These are phyloP conservation scores for Fusarium sp. DNA, from an alignment of 2,329 filamentous ascomycete genomes.

Conservation along the genomic window DNA sequence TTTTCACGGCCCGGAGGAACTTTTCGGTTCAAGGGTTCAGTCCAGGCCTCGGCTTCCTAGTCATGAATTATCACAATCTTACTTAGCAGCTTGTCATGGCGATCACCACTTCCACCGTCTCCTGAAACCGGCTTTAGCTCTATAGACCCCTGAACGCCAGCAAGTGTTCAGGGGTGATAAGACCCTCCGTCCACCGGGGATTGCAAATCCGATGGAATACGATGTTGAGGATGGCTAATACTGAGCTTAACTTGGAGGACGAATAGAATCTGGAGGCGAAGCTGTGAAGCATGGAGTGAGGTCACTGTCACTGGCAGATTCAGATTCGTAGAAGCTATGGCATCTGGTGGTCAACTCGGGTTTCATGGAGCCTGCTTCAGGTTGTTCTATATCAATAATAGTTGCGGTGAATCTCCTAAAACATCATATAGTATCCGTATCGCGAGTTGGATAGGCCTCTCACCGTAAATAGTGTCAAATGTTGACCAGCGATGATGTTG, in stretches of 20 bases:
- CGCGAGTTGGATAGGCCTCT: not conserved
- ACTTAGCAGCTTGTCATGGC: conserved; percentile 15
- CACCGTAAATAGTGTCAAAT: not conserved
- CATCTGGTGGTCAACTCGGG: not conserved
- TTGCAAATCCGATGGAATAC: not conserved
- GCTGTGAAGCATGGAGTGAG: not conserved
- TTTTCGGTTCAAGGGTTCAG: not conserved
- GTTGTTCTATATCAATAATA: not conserved
- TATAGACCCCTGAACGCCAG: conserved; percentile 13
- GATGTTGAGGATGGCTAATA: not conserved
- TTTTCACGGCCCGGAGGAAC: not conserved
- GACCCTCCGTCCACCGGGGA: not conserved
- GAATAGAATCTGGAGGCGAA: not conserved
- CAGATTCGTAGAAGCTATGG: not conserved
- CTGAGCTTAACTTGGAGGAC: not conserved
- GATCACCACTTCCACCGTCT: conserved; percentile 28
- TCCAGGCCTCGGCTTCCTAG: not conserved
- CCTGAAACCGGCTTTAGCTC: conserved; percentile 28
- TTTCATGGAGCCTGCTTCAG: not conserved
- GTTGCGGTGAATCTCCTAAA: not conserved
- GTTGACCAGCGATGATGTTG: not conserved
- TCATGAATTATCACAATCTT: not conserved
- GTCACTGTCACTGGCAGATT: not conserved
- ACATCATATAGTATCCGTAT: not conserved
- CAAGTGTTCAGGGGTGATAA: conserved; percentile 12